Percentiles rank a stretch among this genome's conserved stretches.
phyloP scores from a whole-genome alignment of 2,329 filamentous ascomycete genomes.

The Nannizziopsis arthrosporioides region DNA sequence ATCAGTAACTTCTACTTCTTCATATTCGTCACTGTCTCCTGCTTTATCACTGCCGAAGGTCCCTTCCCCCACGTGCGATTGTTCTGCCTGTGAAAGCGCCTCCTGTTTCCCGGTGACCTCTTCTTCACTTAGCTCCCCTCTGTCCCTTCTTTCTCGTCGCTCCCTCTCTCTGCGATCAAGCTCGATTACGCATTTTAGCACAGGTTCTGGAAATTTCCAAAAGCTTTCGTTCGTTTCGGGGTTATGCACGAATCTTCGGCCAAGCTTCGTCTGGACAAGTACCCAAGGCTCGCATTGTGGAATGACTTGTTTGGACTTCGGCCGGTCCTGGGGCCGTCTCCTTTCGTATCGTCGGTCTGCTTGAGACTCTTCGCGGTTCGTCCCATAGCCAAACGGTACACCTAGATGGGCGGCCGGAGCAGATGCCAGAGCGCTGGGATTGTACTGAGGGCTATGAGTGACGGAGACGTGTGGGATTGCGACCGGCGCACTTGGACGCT shows the following conservation, averaged over 20 bases:
- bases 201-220: constrained; percentile 84
- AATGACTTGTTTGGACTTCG: constrained; percentile 66
- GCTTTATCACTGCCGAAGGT: constrained; percentile 20
- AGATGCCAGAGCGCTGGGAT: constrained; percentile 30
- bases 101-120: constrained; percentile 11
- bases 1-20: constrained; percentile 63
- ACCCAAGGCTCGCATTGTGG: constrained; percentile 79
- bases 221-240: constrained; percentile 74
- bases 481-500: constrained; percentile 47
- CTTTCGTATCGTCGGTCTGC: constrained; percentile 48
- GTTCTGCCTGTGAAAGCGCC: constrained; percentile 1
- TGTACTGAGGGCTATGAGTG: constrained; percentile 16
- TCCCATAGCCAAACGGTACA: constrained; percentile 25
- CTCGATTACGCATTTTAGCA: constrained; percentile 60
- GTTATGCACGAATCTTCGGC: constrained; percentile 83
- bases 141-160: constrained; percentile 47
- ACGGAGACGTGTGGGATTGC: constrained; percentile 8
- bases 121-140: constrained; percentile 19
- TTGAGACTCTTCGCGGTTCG: constrained; percentile 37
- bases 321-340: constrained; percentile 63
- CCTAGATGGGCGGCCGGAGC: constrained; percentile 28
- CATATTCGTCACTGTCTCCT: constrained; percentile 58
- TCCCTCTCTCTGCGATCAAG: constrained; percentile 63
- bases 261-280: constrained; percentile 83
- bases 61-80: not conserved